Evolutionary conservation across 805 yeast species (phyloP).

Genomic region (Saturnispora galanensis): DNA sequence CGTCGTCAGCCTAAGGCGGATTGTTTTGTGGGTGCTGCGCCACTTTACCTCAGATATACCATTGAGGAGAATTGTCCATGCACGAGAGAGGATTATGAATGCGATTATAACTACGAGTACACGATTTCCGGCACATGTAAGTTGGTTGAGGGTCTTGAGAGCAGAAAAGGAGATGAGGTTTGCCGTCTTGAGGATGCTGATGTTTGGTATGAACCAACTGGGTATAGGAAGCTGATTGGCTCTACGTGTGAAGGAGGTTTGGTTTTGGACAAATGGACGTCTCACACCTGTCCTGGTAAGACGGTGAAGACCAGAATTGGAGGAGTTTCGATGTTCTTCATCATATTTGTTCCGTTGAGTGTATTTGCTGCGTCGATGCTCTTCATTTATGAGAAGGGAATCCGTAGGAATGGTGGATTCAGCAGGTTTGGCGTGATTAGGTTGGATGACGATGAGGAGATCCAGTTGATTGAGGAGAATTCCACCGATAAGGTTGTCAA

Average conservation of each 20-base stretch:
- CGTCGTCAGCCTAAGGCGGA: conserved; percentile 47
- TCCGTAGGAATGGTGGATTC: conserved; percentile 70
- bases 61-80: conserved; percentile 66
- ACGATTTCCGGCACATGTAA: conserved; percentile 76
- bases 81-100: conserved; percentile 80
- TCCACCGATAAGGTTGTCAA: conserved; percentile 50
- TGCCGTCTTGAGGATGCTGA: conserved; percentile 47
- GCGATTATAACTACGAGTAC: conserved; percentile 77
- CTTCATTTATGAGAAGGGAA: conserved; percentile 73
- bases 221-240: conserved; percentile 77
- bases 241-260: conserved; percentile 82
- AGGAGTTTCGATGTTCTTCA: conserved; percentile 42
- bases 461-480: conserved; percentile 49
- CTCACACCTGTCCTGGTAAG: conserved; percentile 84
- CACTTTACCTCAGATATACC: conserved; percentile 47
- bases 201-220: conserved; percentile 83
- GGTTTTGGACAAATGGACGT: conserved; percentile 52
- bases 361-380: conserved; percentile 45
- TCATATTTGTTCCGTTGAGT: conserved; percentile 47
- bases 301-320: conserved; percentile 47
- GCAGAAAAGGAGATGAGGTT: conserved; percentile 51
- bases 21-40: conserved; percentile 65
- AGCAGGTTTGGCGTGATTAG: conserved; percentile 77
- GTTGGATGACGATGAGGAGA: conserved; percentile 60
- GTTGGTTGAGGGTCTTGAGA: conserved; percentile 62